Evolutionary conservation across 2,329 filamentous ascomycete genomes (phyloP).

Genomic region (Neofusicoccum cordaticola): DNA sequence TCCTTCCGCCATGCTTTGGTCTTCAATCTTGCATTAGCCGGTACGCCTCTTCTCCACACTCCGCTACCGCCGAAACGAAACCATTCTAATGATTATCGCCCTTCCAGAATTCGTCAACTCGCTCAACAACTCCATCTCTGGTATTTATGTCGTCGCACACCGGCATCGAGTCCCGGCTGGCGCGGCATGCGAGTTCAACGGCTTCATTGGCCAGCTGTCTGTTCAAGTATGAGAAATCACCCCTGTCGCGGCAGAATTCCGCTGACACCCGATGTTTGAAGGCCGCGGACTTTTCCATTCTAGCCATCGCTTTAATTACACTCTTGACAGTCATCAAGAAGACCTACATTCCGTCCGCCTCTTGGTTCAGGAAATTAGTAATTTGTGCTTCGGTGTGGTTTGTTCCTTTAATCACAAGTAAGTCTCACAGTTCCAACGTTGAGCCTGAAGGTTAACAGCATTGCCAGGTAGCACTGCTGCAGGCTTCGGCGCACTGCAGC

Average conservation of each 20-base stretch:
- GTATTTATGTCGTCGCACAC: constrained; percentile 33
- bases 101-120: constrained; percentile 45
- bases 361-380: constrained; percentile 28
- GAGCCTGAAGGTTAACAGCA: background rate
- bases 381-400: constrained; percentile 43
- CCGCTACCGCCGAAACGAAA: background rate
- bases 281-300: constrained; percentile 40
- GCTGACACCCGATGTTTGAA: constrained; percentile 14
- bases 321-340: constrained; percentile 40
- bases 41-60: constrained; percentile 5
- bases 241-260: background rate
- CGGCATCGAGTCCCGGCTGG: constrained; percentile 27
- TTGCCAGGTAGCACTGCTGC: constrained; percentile 6
- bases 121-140: constrained; percentile 44
- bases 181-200: constrained; percentile 41
- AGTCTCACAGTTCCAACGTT: background rate
- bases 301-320: constrained; percentile 46
- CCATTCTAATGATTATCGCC: background rate
- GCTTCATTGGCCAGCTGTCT: constrained; percentile 46
- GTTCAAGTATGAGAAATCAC: constrained; percentile 37
- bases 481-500: constrained; percentile 26
- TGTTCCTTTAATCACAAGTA: constrained; percentile 39
- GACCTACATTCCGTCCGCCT: constrained; percentile 32
- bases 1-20: constrained; percentile 26
- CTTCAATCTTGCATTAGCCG: constrained; percentile 26